These are phyloP conservation scores for Skeletonema costatum DNA, from an alignment of 108 stramenopile genomes.

Conservation along the genomic window DNA sequence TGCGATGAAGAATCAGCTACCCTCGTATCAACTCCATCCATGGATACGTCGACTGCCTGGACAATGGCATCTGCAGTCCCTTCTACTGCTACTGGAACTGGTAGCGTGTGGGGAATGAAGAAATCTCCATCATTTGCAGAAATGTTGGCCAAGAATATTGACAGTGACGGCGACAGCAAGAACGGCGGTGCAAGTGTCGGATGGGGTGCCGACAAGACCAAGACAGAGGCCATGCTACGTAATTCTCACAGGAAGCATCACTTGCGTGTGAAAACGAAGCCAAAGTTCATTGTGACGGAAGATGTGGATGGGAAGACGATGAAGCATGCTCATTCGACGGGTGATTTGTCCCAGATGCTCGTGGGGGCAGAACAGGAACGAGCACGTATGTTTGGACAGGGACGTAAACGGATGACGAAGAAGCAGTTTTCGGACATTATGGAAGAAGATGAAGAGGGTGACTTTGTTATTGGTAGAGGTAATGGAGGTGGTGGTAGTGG, in stretches of 20 bases:
- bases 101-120: constrained; percentile 23
- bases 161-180: background rate
- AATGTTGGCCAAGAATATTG: constrained; percentile 21
- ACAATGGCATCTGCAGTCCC: constrained; percentile 25
- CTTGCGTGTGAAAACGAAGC: constrained; percentile 41
- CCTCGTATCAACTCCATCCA: constrained; percentile 22
- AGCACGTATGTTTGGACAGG: constrained; percentile 14
- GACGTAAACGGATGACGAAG: constrained; percentile 20
- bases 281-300: constrained; percentile 38
- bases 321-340: constrained; percentile 46
- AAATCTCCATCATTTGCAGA: constrained; percentile 41
- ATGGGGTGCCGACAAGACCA: constrained; percentile 20
- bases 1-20: constrained; percentile 17
- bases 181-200: background rate
- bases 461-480: constrained; percentile 35
- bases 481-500: constrained; percentile 17
- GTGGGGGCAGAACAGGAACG: constrained; percentile 10
- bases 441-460: constrained; percentile 49
- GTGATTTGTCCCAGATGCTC: constrained; percentile 39
- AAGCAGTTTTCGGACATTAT: constrained; percentile 31
- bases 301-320: constrained; percentile 15
- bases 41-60: constrained; percentile 36
- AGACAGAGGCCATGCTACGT: constrained; percentile 37
- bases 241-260: constrained; percentile 40
- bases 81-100: background rate